Base-by-base conservation (phyloP, 1,284 basidiomycete species). In the Trichosporon sp. region DNA sequence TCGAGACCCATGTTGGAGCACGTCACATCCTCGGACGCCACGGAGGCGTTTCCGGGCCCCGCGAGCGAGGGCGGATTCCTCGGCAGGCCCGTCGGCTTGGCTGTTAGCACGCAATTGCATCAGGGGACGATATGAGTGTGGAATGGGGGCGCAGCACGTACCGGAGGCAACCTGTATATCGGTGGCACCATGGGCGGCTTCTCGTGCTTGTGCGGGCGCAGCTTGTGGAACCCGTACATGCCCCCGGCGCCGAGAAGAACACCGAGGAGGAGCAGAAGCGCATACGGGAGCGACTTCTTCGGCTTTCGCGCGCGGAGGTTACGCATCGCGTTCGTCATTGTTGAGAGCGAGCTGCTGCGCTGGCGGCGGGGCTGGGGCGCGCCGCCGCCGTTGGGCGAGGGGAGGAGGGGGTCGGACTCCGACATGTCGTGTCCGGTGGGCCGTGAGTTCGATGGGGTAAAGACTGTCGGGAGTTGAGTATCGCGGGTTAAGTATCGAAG, bases 1-100 rank as follows among this genome's bases (percentile, higher is more conserved):
- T 89, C 83, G 0, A 96, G 88, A 0, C 94, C 95, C 69, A 96
- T 90, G 63, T 91, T 84, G 5, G 93, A 95, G 82, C 95, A 97
- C 21, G 89, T 85, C 73, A 87, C 86, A 81, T 95, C 92, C 85
- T 97, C 95, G 59, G 90, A 88, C 1, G 95, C 93, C 19, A 97
- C 94, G 1, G 93, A 94, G 3, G 92, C 95, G 77, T 90, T 85
- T 32, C 86, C 85, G 0, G 91, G 94, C 71, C 89, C 84, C 61
- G 91, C 87, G 46, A 93, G 87, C 77, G 91, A 92, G 12, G 91
- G 90, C 0, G 90, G 90, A 76, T 94, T 94, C 32, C 86, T 80
- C 1, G 82, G 83, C 38, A 82, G 75, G 56, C 82, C 83, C 0
- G 80, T 83, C 3, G 83, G 83, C 79, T 84, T 68, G 64, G 5